phyloP scores from a whole-genome alignment of 331 rosid species.

The Acacia concinna region DNA sequence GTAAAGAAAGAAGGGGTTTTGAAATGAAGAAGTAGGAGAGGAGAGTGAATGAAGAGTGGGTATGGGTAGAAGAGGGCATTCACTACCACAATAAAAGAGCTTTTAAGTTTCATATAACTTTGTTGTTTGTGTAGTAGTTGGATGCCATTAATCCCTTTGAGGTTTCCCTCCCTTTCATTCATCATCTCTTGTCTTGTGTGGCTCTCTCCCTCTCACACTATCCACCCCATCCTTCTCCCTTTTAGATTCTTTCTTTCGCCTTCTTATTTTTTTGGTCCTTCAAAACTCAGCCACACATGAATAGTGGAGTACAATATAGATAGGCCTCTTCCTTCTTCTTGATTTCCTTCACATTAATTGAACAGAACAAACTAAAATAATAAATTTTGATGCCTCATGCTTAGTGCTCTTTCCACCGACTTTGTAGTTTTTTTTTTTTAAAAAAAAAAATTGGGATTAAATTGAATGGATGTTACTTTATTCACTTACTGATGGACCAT shows the following conservation, averaged over 20 bases:
- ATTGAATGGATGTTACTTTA: background rate
- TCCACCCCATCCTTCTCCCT: background rate
- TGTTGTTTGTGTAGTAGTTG: slow-evolving; percentile 43
- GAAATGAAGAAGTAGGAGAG: slow-evolving; percentile 34
- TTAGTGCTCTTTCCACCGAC: background rate
- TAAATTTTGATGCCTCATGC: background rate
- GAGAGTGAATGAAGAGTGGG: slow-evolving; percentile 34
- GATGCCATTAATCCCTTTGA: slow-evolving; percentile 38
- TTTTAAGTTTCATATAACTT: slow-evolving; percentile 17
- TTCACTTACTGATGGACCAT: background rate
- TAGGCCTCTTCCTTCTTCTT: background rate
- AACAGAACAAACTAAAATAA: background rate
- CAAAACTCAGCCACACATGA: slow-evolving; percentile 12
- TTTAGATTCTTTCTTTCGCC: background rate
- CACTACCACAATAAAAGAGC: slow-evolving; percentile 40
- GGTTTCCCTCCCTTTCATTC: slow-evolving; percentile 3
- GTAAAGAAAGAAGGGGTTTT: background rate
- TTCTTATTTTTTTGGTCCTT: background rate
- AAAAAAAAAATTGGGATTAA: too few species aligned
- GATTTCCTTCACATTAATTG: background rate
- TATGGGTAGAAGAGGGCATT: slow-evolving; percentile 46
- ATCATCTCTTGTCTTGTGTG: background rate
- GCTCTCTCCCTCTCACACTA: slow-evolving; percentile 4
- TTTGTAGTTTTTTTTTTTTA: background rate
- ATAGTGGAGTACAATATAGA: background rate